Base-by-base conservation (phyloP, 1,284 basidiomycete genomes). In the Ceraceosorus guamensis region DNA sequence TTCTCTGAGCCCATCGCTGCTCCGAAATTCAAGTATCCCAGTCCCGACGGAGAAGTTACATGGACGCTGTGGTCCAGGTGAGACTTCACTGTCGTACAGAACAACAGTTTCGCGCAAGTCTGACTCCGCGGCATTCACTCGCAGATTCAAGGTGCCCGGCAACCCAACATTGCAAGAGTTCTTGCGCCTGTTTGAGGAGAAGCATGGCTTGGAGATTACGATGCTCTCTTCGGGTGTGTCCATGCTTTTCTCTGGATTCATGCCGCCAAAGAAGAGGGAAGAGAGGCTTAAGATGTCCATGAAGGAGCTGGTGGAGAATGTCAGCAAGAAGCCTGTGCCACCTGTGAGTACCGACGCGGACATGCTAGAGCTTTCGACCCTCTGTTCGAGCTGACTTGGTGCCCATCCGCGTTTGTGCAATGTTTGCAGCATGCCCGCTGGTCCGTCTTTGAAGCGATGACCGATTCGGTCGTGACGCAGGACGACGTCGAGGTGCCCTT, bases 221-320 rank as follows among this genome's bases (percentile, higher is more conserved):
- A 98, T 99, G 93, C 87, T 97, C 61, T 92, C 89, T 70, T 88
- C 91, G 76, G 92, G 91, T 51, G 91, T 96, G 35, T 93, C 90
- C 69, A 95, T 98, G 92, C 81, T 98, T 39, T 98, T 91, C 89
- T 93, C 89, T 30, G 67, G 64, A 16, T 75, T 73, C 55, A 53
- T 76, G 58, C 61, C 68, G 33, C 53, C 62, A 1, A 72, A 68
- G 62, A 73, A 75, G 66, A 61, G 68, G 39, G 62, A 75, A 56
- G 71, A 75, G 60, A 59, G 71, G 46, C 57, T 74, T 30, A 62
- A 60, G 54, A 71, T 76, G 74, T 60, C 83, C 70, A 91, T 98
- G 79, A 88, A 85, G 76, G 85, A 87, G 65, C 81, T 99, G 39
- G 90, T 96, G 14, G 91, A 96, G 78, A 83, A 83, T 57, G 91